Evolutionary conservation across 371 early-diverging fungal species (phyloP), one percentile per base, ranked within the genome.

Genomic region (Dichotomocladium elegans): DNA sequence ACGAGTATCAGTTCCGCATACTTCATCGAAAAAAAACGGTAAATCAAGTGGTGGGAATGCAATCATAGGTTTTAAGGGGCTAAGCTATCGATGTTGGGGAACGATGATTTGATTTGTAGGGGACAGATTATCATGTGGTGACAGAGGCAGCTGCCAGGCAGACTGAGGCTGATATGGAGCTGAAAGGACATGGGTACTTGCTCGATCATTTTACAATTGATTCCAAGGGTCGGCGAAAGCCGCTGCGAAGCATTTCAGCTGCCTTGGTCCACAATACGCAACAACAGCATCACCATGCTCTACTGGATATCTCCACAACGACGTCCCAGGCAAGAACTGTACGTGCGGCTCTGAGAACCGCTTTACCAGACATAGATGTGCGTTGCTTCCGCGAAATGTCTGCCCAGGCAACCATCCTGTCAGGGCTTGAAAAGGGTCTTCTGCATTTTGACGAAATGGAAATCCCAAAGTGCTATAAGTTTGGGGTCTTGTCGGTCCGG

Each of bases 401-500:
- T 11, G 77, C 73, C 10, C 72, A 76, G 50, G 61, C 63, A 11
- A 72, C 73, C 0, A 68, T 66, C 47, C 53, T 68, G 42, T 46
- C 68, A 25, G 82, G 78, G 6, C 63, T 90, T 19, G 88, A 81
- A 55, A 79, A 77, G 50, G 80, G 77, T 7, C 33, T 83, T 12
- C 53, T 79, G 11, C 65, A 67, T 26, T 81, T 77, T 60, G 83
- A 83, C 48, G 83, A 81, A 59, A 66, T 77, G 29, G 77, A 72
- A 57, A 79, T 88, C 25, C 88, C 86, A 19, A 71, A 85, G 42
- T 68, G 70, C 47, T 92, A 91, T 67, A 92, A 92, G 60, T 91
- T 92, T 81, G 93, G 91, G 3, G 77, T 92, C 8, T 66, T 82
- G 21, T 77, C 85, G 44, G 72, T 90, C 1, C 68, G 54, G 27